These are phyloP conservation scores for Fusarium phyllophilum DNA, from an alignment of 2,329 filamentous ascomycete genomes.

Conservation along the genomic window DNA sequence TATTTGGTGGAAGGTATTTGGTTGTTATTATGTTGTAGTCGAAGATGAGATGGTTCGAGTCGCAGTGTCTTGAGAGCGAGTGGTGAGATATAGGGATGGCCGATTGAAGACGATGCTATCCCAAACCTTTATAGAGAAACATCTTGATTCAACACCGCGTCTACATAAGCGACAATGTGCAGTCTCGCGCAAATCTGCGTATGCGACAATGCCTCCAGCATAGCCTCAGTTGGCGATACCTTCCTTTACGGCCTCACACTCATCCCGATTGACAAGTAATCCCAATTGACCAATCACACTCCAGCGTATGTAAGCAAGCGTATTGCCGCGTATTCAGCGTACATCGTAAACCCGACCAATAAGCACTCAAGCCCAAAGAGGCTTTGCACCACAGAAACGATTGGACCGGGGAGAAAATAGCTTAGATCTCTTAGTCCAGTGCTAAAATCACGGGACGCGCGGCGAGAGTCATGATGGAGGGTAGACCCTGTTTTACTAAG, in stretches of 20 bases:
- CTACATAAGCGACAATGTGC: rapidly evolving
- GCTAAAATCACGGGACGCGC: background rate
- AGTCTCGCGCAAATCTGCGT: background rate
- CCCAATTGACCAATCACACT: background rate
- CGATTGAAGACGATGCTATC: background rate
- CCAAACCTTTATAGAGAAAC: background rate
- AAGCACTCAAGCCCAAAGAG: background rate
- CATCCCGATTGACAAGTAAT: background rate
- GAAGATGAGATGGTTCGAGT: background rate
- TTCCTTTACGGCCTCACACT: background rate
- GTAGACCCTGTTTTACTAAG: background rate
- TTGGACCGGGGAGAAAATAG: background rate
- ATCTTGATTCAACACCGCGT: rapidly evolving
- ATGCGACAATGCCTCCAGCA: background rate
- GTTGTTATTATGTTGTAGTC: background rate
- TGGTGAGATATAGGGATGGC: background rate
- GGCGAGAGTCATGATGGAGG: constrained; percentile 12
- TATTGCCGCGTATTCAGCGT: background rate
- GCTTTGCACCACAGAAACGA: background rate
- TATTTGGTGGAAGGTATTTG: rapidly evolving
- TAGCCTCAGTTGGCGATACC: background rate
- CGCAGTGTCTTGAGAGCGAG: rapidly evolving
- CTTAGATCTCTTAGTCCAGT: background rate
- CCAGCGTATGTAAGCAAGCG: background rate
- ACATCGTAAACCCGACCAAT: background rate